A percentile compares a stretch with the other conserved stretches of the same genome.
Conservation (phyloP, 208 protist species). For the Wallacemonas collosoma region DNA sequence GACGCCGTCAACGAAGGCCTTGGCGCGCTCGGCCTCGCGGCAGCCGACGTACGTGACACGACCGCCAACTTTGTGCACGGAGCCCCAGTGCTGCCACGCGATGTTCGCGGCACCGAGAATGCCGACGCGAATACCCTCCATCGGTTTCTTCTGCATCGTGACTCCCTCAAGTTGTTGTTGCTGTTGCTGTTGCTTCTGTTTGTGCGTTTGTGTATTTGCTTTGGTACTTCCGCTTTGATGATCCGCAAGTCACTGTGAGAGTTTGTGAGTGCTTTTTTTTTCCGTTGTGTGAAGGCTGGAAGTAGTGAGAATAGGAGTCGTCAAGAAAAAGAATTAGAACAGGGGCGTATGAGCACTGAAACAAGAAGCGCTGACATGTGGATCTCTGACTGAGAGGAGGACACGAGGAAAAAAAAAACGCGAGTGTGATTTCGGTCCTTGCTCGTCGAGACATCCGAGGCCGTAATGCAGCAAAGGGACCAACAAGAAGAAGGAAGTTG, state of each 20-base stretch:
- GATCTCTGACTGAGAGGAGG: neutral
- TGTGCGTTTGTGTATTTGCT: too few species aligned
- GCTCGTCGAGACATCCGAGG: too few species aligned
- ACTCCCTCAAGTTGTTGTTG: too few species aligned
- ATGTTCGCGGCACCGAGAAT: conserved; percentile 56
- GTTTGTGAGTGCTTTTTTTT: too few species aligned
- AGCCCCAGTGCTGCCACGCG: conserved; percentile 43
- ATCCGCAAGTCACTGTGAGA: too few species aligned
- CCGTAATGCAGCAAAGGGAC: too few species aligned
- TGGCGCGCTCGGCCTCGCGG: conserved; percentile 30
- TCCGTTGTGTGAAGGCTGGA: neutral
- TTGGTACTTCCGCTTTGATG: too few species aligned
- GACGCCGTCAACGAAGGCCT: conserved; percentile 39
- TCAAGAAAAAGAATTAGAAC: too few species aligned
- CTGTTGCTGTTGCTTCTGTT: too few species aligned
- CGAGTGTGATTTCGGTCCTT: too few species aligned
- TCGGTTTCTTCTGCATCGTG: neutral
- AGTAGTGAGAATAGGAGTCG: conserved; percentile 6
- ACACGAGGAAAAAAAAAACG: conserved; percentile 6
- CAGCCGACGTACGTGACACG: conserved; percentile 51
- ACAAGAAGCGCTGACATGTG: neutral
- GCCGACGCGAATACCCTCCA: conserved; percentile 45
- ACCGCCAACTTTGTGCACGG: conserved; percentile 37
- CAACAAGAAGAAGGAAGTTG: too few species aligned
- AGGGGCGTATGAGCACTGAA: too few species aligned